Base-by-base conservation (phyloP, 1,139 yeast genomes). In the Sugiyamaella grinbergsii region DNA sequence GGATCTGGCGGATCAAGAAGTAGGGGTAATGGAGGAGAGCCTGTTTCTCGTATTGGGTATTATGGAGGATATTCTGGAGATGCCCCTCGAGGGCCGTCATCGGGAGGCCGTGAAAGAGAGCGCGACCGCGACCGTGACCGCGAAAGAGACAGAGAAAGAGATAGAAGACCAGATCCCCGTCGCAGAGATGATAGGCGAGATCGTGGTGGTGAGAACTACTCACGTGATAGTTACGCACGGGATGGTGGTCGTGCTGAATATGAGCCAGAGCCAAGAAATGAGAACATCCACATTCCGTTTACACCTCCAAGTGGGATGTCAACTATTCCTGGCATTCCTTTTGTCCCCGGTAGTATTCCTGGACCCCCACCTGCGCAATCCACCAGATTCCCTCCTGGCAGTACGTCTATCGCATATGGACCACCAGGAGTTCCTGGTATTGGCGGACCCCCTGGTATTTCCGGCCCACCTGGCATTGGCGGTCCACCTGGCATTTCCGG, bases 401-500 rank as follows among this genome's bases (percentile, higher is more conserved):
- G 26, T 16, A 50, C 49, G 3, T 42, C 55, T 11, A 43, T 47
- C 0, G 42, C 48, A 47, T 49, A 40, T 36, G 56, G 42, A 28
- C 52, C 47, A 20, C 23, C 42, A 18, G 39, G 48, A 7, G 28
- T 52, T 20, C 47, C 42, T 2, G 46, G 37, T 40, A 49, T 54
- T 42, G 52, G 51, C 8, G 49, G 51, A 5, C 52, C 65, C 16
- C 56, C 57, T 19, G 54, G 51, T 3, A 18, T 49, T 8, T 45
- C 55, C 10, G 52, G 60, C 6, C 58, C 63, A 28, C 65, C 65
- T 18, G 62, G 55, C 3, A 11, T 56, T 13, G 20, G 61, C 5
- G 4, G 60, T 59, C 24, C 61, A 65, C 10, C 57, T 58, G 19
- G 62, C 53, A 5, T 47, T 39, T 19, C 64, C 18, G 61, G 60